A percentile compares a stretch with the other conserved stretches of the same genome.
These are phyloP conservation scores for Gracilaria domingensis DNA, from an alignment of 23 red algal species.

Conservation along the genomic window DNA sequence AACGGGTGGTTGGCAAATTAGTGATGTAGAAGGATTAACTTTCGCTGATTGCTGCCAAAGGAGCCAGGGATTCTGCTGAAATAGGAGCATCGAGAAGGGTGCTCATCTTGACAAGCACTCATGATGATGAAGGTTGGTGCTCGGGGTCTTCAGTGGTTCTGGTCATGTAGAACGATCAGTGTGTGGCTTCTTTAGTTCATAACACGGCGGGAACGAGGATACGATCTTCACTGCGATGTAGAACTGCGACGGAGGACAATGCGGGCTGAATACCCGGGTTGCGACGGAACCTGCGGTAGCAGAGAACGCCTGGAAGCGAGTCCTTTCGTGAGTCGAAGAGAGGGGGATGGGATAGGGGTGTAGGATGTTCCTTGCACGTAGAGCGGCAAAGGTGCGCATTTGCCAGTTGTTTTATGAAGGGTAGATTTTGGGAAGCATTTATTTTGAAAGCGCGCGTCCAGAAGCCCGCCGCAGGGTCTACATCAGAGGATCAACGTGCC, in stretches of 20 bases:
- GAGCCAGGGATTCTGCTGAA: slow-evolving; percentile 44
- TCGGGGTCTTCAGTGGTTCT: background rate
- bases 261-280: background rate
- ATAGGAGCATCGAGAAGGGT: slow-evolving; percentile 58
- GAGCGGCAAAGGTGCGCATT: no score
- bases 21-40: slow-evolving; percentile 44
- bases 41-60: slow-evolving; percentile 39
- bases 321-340: no score
- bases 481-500: background rate
- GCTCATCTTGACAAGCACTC: slow-evolving; percentile 62
- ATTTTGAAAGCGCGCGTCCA: background rate
- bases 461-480: background rate
- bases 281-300: no score
- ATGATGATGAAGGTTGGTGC: slow-evolving; percentile 37
- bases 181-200: background rate
- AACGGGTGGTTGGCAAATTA: slow-evolving; percentile 35
- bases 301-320: no score
- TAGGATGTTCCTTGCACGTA: background rate
- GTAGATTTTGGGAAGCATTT: background rate
- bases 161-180: background rate
- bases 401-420: background rate
- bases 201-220: background rate
- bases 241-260: background rate
- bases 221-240: background rate
- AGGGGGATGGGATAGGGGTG: background rate